Evolutionary conservation across 73 alveolate species (phyloP).

Genomic region (Effrenium voratum): DNA sequence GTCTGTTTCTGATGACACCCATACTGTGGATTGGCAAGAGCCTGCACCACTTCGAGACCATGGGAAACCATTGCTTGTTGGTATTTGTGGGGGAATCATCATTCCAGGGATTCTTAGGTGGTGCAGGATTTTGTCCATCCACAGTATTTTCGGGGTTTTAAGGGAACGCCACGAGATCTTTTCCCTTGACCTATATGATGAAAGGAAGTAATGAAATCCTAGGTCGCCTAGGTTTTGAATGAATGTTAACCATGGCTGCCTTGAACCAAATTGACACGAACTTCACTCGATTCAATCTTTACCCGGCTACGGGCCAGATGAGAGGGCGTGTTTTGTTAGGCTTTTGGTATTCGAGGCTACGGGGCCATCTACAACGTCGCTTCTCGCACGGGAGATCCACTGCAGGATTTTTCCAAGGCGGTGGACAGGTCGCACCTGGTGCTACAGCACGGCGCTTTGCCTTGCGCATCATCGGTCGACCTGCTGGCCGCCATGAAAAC

Average conservation of each 20-base stretch:
- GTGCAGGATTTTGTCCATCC: too few species aligned
- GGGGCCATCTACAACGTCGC: conserved; percentile 25
- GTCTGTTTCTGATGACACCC: too few species aligned
- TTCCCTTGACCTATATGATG: not conserved
- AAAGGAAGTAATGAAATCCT: not conserved
- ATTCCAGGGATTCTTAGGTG: too few species aligned
- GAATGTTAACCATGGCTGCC: not conserved
- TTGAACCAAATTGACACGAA: not conserved
- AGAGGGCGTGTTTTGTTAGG: not conserved
- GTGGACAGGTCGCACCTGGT: not conserved
- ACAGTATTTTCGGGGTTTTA: too few species aligned
- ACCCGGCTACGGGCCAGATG: not conserved
- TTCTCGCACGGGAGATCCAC: not conserved
- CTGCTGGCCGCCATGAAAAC: too few species aligned
- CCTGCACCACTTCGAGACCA: too few species aligned
- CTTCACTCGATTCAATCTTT: not conserved
- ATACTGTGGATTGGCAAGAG: too few species aligned
- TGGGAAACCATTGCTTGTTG: too few species aligned
- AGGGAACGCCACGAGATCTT: too few species aligned
- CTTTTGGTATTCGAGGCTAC: not conserved
- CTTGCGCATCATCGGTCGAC: too few species aligned
- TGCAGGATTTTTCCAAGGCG: not conserved
- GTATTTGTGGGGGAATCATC: too few species aligned
- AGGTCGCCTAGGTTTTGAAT: not conserved
- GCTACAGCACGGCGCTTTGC: not conserved